These are phyloP conservation scores for Rhinocladiella mackenziei DNA, from an alignment of 2,329 filamentous ascomycete genomes.

Conservation along the genomic window DNA sequence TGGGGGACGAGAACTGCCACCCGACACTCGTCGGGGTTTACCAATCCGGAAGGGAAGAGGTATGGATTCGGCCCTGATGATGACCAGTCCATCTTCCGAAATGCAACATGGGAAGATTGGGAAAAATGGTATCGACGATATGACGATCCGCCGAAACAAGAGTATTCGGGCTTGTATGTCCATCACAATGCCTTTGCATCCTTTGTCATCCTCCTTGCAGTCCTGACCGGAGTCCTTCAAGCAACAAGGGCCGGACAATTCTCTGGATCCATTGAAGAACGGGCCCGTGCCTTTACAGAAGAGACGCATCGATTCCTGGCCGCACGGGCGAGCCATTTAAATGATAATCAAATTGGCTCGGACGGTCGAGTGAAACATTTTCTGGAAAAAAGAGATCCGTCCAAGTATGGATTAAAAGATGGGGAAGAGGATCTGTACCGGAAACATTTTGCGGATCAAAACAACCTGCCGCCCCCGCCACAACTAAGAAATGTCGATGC, in stretches of 20 bases:
- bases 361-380: constrained; percentile 74
- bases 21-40: constrained; percentile 29
- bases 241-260: constrained; percentile 63
- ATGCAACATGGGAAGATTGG: constrained; percentile 99
- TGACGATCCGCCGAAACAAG: constrained; percentile 39
- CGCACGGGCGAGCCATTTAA: constrained; percentile 46
- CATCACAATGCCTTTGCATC: constrained; percentile 74
- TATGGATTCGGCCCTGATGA: constrained; percentile 37
- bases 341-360: constrained; percentile 50
- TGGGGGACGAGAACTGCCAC: constrained; percentile 53
- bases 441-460: constrained; percentile 23
- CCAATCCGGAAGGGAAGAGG: constrained; percentile 29
- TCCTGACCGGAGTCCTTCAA: constrained; percentile 69
- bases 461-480: constrained; percentile 8
- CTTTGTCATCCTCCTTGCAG: constrained; percentile 65
- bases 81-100: constrained; percentile 55
- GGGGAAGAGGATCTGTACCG: constrained; percentile 43
- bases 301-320: constrained; percentile 54
- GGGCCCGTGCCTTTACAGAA: constrained; percentile 63
- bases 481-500: constrained; percentile 6
- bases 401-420: constrained; percentile 43
- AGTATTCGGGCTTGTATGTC: constrained; percentile 58
- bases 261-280: constrained; percentile 60
- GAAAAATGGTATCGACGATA: constrained; percentile 68
- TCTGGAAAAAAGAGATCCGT: constrained; percentile 65